Conservation (phyloP, 2,329 filamentous ascomycete genomes). For the Pseudogymnoascus sp. region DNA sequence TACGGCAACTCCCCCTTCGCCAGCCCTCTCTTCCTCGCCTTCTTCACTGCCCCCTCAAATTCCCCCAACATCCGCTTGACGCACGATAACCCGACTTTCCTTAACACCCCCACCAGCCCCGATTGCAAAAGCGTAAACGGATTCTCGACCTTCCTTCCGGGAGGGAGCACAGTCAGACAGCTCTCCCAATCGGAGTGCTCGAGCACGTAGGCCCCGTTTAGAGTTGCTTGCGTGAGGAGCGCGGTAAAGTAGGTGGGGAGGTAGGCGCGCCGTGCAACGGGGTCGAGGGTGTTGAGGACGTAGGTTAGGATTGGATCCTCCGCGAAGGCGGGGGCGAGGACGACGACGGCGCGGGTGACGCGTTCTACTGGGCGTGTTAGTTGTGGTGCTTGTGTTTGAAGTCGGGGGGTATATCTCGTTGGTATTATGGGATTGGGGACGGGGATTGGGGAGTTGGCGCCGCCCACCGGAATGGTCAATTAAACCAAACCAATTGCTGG, state of each 20-base stretch:
- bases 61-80: slow-evolving; percentile 15
- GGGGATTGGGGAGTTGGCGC: no score
- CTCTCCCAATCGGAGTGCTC: slow-evolving; percentile 11
- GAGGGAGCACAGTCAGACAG: slow-evolving; percentile 15
- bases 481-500: neutral
- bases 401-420: neutral
- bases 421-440: neutral
- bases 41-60: neutral
- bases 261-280: slow-evolving; percentile 11
- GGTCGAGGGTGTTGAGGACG: slow-evolving; percentile 12
- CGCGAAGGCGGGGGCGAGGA: neutral
- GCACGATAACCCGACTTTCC: slow-evolving; percentile 15
- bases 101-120: slow-evolving; percentile 14
- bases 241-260: slow-evolving; percentile 14
- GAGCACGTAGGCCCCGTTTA: slow-evolving; percentile 15
- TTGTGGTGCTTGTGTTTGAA: neutral
- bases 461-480: no score
- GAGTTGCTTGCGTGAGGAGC: slow-evolving; percentile 14
- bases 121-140: slow-evolving; percentile 14
- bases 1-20: slow-evolving; percentile 11
- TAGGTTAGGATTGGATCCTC: slow-evolving; percentile 14
- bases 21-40: neutral
- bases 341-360: neutral
- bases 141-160: slow-evolving; percentile 14
- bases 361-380: neutral